Percentiles rank a stretch among this genome's conserved stretches.
Evolutionary conservation across 2,329 filamentous ascomycete species (phyloP).

Genomic region (Emmonsiellopsis sp.): DNA sequence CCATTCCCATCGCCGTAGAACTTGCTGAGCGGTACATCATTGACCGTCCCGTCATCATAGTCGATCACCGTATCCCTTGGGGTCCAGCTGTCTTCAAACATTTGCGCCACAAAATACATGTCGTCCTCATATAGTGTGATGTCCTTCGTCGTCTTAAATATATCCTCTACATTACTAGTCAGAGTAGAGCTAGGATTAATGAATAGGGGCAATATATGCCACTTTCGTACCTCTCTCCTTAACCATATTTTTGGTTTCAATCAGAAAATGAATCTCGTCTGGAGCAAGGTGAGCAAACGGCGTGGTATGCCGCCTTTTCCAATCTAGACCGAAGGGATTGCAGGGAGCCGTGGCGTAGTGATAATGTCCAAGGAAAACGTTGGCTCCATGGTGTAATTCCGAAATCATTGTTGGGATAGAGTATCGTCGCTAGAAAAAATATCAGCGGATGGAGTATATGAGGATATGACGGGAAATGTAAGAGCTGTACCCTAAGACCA

Average conservation of each 20-base stretch:
- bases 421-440: neutral
- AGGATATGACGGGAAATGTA: too few species aligned
- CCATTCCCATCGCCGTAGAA: neutral
- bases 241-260: neutral
- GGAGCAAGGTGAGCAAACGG: neutral
- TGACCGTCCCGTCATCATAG: neutral
- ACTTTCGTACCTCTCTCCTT: neutral
- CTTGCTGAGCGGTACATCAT: neutral
- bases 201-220: too few species aligned
- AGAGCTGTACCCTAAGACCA: neutral
- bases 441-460: neutral
- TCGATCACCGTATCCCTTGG: neutral
- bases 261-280: neutral
- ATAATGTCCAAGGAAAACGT: neutral
- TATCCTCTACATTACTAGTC: neutral
- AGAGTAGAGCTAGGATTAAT: too few species aligned
- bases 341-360: neutral
- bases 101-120: neutral
- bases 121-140: neutral
- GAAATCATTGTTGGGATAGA: neutral
- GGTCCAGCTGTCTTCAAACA: neutral
- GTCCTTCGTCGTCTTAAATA: neutral
- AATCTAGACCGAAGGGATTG: neutral
- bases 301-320: neutral
- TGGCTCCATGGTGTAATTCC: neutral